phyloP scores from a whole-genome alignment of 768 basidiomycete species.

The Kwoniella mangroviensis region DNA sequence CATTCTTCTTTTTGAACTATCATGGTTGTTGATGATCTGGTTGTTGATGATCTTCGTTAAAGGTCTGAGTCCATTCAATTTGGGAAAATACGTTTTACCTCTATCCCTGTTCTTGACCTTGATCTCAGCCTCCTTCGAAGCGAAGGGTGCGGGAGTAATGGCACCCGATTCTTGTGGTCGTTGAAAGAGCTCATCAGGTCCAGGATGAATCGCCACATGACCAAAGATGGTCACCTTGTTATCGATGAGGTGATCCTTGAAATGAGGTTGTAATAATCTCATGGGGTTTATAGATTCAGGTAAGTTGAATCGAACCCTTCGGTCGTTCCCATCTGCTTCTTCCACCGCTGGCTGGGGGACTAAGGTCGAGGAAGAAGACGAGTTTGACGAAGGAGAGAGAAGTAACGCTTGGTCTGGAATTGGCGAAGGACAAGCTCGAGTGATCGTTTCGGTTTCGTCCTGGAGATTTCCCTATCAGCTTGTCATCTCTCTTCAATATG shows the following conservation, averaged over 20 bases:
- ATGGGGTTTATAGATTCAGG: neutral
- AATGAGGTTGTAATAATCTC: neutral
- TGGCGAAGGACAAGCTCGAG: neutral
- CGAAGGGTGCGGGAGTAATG: neutral
- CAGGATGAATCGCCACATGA: neutral
- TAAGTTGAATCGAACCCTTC: neutral
- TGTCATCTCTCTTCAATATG: too few species aligned
- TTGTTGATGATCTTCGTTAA: neutral
- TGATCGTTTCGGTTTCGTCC: neutral
- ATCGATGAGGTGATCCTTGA: neutral
- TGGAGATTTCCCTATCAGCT: neutral
- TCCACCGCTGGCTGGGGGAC: neutral
- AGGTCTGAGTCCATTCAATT: neutral
- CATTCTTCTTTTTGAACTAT: neutral
- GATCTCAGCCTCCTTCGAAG: neutral
- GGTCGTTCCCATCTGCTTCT: neutral
- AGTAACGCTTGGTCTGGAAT: neutral
- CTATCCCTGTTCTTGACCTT: neutral
- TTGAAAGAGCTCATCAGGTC: neutral
- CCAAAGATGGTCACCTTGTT: neutral
- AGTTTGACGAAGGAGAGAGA: neutral
- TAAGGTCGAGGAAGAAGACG: neutral
- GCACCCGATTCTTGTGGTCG: neutral
- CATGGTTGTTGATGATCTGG: neutral
- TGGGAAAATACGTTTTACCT: constrained; percentile 1